phyloP scores from a whole-genome alignment of 257 asterid genomes.

The Primulina eburnea region DNA sequence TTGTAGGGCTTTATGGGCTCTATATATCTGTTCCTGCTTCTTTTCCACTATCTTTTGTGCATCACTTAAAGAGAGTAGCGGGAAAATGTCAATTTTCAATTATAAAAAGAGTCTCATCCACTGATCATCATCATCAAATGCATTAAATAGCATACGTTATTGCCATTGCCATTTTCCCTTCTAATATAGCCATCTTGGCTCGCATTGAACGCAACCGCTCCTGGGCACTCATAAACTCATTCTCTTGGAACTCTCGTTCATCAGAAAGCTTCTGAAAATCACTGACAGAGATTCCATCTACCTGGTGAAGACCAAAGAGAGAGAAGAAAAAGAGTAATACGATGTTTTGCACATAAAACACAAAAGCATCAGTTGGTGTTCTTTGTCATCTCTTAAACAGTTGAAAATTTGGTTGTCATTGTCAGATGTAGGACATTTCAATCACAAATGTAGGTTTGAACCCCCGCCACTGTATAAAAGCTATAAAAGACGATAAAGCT shows the following conservation, averaged over 20 bases:
- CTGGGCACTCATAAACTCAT: slow-evolving; percentile 58
- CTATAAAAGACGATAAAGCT: not conserved
- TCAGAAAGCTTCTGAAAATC: slow-evolving; percentile 60
- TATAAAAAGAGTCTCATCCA: slow-evolving; percentile 6
- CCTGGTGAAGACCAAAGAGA: slow-evolving; percentile 35
- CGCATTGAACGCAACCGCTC: slow-evolving; percentile 64
- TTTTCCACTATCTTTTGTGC: slow-evolving; percentile 47
- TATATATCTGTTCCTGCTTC: slow-evolving; percentile 59
- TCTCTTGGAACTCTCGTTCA: slow-evolving; percentile 81
- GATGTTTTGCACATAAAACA: slow-evolving; percentile 5
- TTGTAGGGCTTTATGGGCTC: slow-evolving; percentile 56
- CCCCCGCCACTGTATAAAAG: not conserved
- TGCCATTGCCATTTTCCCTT: slow-evolving; percentile 79
- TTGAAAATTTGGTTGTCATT: not conserved
- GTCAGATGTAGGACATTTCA: not conserved
- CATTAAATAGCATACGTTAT: slow-evolving; percentile 39
- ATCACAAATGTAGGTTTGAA: not conserved
- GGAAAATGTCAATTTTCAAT: not conserved
- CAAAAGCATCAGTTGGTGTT: not conserved
- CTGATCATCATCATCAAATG: slow-evolving; percentile 19
- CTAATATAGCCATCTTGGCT: slow-evolving; percentile 70
- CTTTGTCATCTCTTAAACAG: not conserved
- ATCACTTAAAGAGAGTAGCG: slow-evolving; percentile 47
- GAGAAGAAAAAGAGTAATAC: slow-evolving; percentile 14
- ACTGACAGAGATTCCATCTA: slow-evolving; percentile 34